Evolutionary conservation across 2,329 filamentous ascomycete species (phyloP).

Genomic region (Mollisia scopiformis): DNA sequence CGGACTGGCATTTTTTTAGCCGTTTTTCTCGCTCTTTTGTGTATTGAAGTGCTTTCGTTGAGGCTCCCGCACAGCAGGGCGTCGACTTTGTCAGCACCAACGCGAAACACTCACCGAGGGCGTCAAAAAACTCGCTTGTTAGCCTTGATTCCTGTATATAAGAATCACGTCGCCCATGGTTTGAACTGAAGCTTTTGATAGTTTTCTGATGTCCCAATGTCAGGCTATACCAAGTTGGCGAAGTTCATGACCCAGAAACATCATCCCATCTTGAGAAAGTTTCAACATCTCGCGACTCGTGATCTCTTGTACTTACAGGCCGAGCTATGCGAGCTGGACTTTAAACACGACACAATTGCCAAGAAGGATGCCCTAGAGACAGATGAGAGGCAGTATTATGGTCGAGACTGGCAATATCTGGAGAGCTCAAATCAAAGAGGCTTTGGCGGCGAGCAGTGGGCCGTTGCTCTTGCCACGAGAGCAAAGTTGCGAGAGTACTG

Average conservation of each 20-base stretch:
- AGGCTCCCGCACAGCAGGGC: neutral
- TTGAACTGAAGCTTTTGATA: neutral
- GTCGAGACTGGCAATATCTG: conserved; percentile 15
- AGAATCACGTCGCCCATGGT: neutral
- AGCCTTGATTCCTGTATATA: neutral
- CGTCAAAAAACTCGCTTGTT: neutral
- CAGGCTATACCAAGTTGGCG: conserved; percentile 19
- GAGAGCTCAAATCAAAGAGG: conserved; percentile 5
- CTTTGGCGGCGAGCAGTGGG: conserved; percentile 18
- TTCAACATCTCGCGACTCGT: conserved; percentile 11
- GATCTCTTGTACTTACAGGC: conserved; percentile 22
- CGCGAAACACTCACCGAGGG: neutral
- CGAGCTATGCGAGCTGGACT: conserved; percentile 17
- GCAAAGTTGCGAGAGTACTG: conserved; percentile 20
- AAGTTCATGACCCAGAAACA: conserved; percentile 17
- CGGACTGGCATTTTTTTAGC: neutral
- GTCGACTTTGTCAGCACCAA: neutral
- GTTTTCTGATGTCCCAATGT: neutral
- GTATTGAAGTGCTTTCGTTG: neutral
- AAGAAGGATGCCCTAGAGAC: conserved; percentile 12
- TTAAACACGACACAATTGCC: conserved; percentile 3
- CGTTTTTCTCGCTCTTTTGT: neutral
- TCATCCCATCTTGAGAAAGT: conserved; percentile 18
- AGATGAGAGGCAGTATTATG: conserved; percentile 17
- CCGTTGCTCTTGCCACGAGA: conserved; percentile 13